Conservation (phyloP, 2,329 filamentous ascomycete species). For the Aspergillus ochraceus region DNA sequence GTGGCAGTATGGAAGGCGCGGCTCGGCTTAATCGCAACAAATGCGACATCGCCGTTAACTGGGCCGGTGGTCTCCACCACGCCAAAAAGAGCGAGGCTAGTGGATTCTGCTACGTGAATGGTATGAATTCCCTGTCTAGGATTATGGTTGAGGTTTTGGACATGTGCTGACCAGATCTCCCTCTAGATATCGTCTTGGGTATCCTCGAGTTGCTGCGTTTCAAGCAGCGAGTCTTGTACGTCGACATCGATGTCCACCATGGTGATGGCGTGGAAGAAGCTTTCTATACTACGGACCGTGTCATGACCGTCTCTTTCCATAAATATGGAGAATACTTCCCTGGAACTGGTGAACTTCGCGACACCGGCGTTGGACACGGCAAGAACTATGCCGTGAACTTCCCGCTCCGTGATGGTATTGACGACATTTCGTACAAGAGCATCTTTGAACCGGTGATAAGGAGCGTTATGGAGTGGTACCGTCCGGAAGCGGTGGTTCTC, state of each 20-base stretch:
- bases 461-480: slow-evolving; percentile 68
- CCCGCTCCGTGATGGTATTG: slow-evolving; percentile 67
- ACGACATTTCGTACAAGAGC: slow-evolving; percentile 65
- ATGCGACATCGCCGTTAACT: slow-evolving; percentile 71
- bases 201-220: slow-evolving; percentile 65
- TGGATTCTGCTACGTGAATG: slow-evolving; percentile 98
- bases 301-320: slow-evolving; percentile 72
- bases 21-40: slow-evolving; percentile 67
- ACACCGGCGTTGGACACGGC: slow-evolving; percentile 66
- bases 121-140: slow-evolving; percentile 22
- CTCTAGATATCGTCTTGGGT: slow-evolving; percentile 63
- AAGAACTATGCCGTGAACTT: slow-evolving; percentile 71
- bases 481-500: slow-evolving; percentile 66
- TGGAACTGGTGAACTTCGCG: slow-evolving; percentile 67
- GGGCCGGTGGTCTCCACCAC: slow-evolving; percentile 95
- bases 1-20: slow-evolving; percentile 69
- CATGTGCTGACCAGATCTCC: slow-evolving; percentile 13
- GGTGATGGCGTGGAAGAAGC: slow-evolving; percentile 70
- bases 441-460: slow-evolving; percentile 69
- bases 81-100: slow-evolving; percentile 93
- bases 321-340: slow-evolving; percentile 74
- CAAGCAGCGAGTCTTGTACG: slow-evolving; percentile 65
- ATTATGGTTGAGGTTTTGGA: neutral
- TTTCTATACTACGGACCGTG: slow-evolving; percentile 69
- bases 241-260: slow-evolving; percentile 68